Evolutionary conservation across 257 asterid species (phyloP).

Genomic region (Nicotiana tomentosiformis): DNA sequence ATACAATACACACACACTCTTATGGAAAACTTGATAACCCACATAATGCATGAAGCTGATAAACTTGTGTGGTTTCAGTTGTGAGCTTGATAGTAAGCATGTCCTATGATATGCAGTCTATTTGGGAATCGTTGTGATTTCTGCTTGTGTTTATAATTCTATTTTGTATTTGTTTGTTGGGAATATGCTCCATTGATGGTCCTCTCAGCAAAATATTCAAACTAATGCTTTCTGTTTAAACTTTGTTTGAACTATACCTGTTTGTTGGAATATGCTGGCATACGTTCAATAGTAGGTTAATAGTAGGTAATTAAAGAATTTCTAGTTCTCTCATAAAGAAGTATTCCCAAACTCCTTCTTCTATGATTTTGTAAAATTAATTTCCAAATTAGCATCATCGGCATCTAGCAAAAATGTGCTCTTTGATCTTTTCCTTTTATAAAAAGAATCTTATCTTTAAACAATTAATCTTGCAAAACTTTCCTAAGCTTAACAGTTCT

Average conservation of each 20-base stretch:
- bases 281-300: no score
- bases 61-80: neutral
- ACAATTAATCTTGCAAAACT: neutral
- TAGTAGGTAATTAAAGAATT: no score
- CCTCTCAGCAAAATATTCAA: no score
- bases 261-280: no score
- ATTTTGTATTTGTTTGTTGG: neutral
- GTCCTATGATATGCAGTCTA: neutral
- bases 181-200: neutral
- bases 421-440: neutral
- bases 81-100: neutral
- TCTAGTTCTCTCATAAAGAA: no score
- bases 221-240: no score
- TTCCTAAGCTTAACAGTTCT: neutral
- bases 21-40: neutral
- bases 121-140: neutral
- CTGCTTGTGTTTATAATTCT: neutral
- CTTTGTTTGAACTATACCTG: no score
- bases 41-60: neutral
- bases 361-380: neutral
- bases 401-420: neutral
- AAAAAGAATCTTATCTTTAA: neutral
- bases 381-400: neutral
- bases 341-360: no score
- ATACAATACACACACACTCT: neutral